Evolutionary conservation across 345 rosid genomes (phyloP), one percentile per base, ranked within the genome.

Genomic region (Angophora floribunda): DNA sequence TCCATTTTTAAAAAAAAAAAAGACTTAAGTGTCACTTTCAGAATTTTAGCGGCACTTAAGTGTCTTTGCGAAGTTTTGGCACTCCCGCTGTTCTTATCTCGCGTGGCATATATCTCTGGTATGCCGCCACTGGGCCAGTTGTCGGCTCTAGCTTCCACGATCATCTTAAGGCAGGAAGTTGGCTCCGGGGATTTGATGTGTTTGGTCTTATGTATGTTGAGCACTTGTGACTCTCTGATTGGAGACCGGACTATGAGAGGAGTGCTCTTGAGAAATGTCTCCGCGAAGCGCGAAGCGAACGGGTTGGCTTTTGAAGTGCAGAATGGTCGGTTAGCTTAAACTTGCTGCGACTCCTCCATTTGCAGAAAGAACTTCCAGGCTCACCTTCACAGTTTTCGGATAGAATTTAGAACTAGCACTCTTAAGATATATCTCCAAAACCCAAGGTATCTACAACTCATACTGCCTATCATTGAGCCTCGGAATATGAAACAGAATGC

Each of bases 361-460:
- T 1, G 75, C 21, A 1, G 10, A n/a, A 14, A 65, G 75, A 65
- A 65, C n/a, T 65, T 65, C 75, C 41, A 14, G 16, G 17, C 75
- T n/a, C 75, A 85, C 99, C 97, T 52, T 91, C 90, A 97, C 86
- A n/a, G 96, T 93, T 91, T 16, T 65, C n/a, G 8, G 41, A 65
- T n/a, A 15, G 41, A 65, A 65, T n/a, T n/a, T 65, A 61, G 36
- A 61, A 28, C 75, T 65, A 65, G 75, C 41, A 32, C 22, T 67
- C 65, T 1, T 7, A 26, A 59, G 65, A 59, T 32, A 7, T 67
- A 67, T 67, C 44, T 67, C 3, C 79, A 93, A 97, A 47, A 94
- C 79, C 79, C 79, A 30, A 67, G 44, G 15, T 65, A 67, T 67
- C 36, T 67, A 67, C 17, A 10, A 2, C 79, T 30, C 44, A 16